Base-by-base conservation (phyloP, 441 rosid genomes). In the Populus hybrid region DNA sequence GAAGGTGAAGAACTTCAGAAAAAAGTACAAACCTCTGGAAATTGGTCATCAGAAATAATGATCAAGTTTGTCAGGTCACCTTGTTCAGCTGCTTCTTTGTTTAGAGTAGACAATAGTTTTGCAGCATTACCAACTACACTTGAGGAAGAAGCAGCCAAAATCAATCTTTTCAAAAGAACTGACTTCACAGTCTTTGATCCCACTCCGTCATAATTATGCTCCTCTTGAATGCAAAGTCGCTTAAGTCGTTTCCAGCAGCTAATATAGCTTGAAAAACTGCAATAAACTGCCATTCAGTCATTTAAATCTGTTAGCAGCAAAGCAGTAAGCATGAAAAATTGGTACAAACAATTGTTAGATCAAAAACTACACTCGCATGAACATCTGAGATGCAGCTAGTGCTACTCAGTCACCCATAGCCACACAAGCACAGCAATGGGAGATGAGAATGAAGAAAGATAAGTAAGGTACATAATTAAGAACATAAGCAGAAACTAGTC, bases 251-350 rank as follows among this genome's bases (percentile, higher is more conserved):
- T 57, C 93, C 97, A 81, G 95, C 89, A 82, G 74, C 84, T 76
- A 93, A 82, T 80, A 90, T 86, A 77, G 95, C 89, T 88, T 92
- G 91, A 78, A 95, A 85, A 84, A 95, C 98, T 85, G 92, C 91
- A 74, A 92, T 87, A 78, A 95, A 95, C 99, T 95, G 88, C 53
- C 83, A 82, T 73, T 80, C 78, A 80, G 78, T 81, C 53, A 79
- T 81, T 79, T 82, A 82, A 77, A 84, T 74, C 35, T 18, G 50
- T 82, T 34, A 68, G 69, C 73, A 77, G 4, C 34, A 24, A 66
- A 16, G 71, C 80, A 78, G 74, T 28, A 53, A 34, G 61, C 16
- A 61, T 21, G 59, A 82, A 24, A 75, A 46, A 77, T 70, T 5
- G 21, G 50, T 38, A 67, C 59, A 57, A 70, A 69, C 76, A 59